Percentiles rank a stretch among this genome's conserved stretches.
These are phyloP conservation scores for Stephanodiscus minutulus DNA, from an alignment of 108 stramenopile species.

Conservation along the genomic window DNA sequence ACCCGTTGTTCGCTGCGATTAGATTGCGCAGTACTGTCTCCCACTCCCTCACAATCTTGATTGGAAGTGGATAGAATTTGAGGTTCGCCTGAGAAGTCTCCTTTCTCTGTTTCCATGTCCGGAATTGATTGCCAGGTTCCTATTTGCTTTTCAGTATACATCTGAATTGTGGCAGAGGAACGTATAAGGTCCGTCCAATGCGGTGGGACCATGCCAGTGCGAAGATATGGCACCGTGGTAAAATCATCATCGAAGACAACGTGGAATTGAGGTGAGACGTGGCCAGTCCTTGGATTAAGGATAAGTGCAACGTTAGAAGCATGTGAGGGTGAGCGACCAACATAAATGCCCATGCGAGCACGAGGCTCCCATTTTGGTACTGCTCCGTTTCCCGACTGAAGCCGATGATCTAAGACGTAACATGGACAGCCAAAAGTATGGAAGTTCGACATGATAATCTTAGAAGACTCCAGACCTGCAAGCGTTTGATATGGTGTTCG, in stretches of 20 bases:
- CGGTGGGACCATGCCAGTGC: background rate
- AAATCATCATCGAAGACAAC: constrained; percentile 37
- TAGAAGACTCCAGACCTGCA: background rate
- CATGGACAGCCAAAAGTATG: constrained; percentile 20
- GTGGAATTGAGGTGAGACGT: constrained; percentile 39
- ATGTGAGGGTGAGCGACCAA: constrained; percentile 36
- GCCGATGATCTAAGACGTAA: constrained; percentile 22
- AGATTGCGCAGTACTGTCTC: too few relatives aligned
- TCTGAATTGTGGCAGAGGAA: background rate
- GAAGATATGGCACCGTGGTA: constrained; percentile 24
- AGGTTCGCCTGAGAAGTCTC: too few relatives aligned
- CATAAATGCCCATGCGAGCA: constrained; percentile 27
- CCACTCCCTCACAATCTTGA: too few relatives aligned
- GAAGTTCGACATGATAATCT: constrained; percentile 11
- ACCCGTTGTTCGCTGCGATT: too few relatives aligned
- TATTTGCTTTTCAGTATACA: too few relatives aligned
- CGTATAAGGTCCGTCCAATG: constrained; percentile 12
- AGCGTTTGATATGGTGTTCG: constrained; percentile 3
- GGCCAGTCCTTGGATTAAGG: constrained; percentile 36
- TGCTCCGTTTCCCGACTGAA: constrained; percentile 8
- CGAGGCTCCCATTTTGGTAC: constrained; percentile 43
- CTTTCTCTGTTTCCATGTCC: too few relatives aligned
- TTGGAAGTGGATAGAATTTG: too few relatives aligned
- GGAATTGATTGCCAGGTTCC: too few relatives aligned
- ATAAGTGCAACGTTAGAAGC: constrained; percentile 28